These are phyloP conservation scores for Didymella lethalis DNA, from an alignment of 2,329 filamentous ascomycete species.

Conservation along the genomic window DNA sequence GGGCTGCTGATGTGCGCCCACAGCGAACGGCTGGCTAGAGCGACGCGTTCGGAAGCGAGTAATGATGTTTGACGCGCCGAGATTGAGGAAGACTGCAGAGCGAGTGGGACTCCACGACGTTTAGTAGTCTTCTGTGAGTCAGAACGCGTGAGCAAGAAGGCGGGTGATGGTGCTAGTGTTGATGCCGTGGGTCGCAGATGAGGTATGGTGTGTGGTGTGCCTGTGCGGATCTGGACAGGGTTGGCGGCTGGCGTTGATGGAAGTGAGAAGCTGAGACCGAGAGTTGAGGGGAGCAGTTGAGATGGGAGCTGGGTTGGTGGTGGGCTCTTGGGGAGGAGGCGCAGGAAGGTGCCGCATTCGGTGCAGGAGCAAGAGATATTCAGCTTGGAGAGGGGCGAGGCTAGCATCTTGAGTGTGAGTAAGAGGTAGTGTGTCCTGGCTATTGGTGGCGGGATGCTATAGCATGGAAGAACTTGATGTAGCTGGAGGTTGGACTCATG, in stretches of 20 bases:
- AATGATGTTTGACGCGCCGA: not conserved
- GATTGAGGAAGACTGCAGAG: not conserved
- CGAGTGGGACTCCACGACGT: not conserved
- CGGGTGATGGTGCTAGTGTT: not conserved
- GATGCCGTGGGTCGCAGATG: not conserved
- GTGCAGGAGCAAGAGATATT: conserved; percentile 28
- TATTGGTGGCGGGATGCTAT: not conserved
- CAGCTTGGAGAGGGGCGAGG: conserved; percentile 2
- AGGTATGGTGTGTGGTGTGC: not conserved
- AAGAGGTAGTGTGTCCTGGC: not conserved
- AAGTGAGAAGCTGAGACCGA: not conserved
- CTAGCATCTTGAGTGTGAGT: conserved; percentile 8
- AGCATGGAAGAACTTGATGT: not conserved
- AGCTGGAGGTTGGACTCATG: not conserved
- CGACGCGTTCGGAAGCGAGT: not conserved
- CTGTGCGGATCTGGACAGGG: not conserved
- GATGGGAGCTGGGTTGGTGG: not conserved
- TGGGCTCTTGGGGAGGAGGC: conserved; percentile 12
- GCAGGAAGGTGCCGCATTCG: conserved; percentile 25
- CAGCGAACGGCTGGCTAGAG: not conserved
- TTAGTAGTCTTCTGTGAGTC: not conserved
- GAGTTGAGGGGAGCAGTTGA: not conserved
- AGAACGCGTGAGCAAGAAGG: not conserved
- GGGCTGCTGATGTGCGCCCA: conserved; percentile 5
- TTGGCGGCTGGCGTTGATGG: not conserved